Base-by-base conservation (phyloP, 495 filamentous ascomycete species). In the Daldinia concentrica region DNA sequence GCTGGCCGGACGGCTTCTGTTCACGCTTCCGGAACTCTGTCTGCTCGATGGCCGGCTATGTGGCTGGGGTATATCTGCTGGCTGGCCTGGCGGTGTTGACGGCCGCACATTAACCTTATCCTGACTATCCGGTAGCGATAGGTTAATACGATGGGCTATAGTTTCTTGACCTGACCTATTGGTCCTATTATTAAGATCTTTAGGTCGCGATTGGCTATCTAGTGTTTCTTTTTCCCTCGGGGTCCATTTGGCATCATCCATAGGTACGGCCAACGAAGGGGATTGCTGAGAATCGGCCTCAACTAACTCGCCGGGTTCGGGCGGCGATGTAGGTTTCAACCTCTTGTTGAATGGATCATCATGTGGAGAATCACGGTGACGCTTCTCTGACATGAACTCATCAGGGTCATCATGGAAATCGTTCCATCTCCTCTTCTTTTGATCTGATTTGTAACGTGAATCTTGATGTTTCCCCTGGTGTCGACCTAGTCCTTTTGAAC, bases 271-370 rank as follows among this genome's bases (percentile, higher is more conserved):
- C 0, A 37, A 27, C 1, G 43, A 59, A 30, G 70, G 39, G 19
- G 67, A 26, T 37, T 60, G 60, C 43, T 74, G 62, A 43, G 58
- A 58, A 9, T 70, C 68, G 22, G 37, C 27, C 27, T 78, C 74
- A 34, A 73, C 58, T 29, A 78, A 66, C 54, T 78, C 76, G n/a
- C 76, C 76, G 26, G 74, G 76, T 27, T 78, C 76, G 32, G 76
- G 76, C 29, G 76, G 76, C 19, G 76, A 78, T 41, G 39, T 43
- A 30, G 55, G 51, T 57, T 43, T 67, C 4, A 58, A 27, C 32
- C 59, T 67, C 24, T 74, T 74, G 30, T 50, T 64, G 11, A 24
- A 57, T 29, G 63, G 14, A 45, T 67, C 68, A 50, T 74, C 64
- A 17, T 62, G 37, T 7, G 57, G 62, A 24, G 22, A 62, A 62